A percentile compares a stretch with the other conserved stretches of the same genome.
Evolutionary conservation across 2,329 filamentous ascomycete species (phyloP).

Genomic region (Malbranchea zuffiana): DNA sequence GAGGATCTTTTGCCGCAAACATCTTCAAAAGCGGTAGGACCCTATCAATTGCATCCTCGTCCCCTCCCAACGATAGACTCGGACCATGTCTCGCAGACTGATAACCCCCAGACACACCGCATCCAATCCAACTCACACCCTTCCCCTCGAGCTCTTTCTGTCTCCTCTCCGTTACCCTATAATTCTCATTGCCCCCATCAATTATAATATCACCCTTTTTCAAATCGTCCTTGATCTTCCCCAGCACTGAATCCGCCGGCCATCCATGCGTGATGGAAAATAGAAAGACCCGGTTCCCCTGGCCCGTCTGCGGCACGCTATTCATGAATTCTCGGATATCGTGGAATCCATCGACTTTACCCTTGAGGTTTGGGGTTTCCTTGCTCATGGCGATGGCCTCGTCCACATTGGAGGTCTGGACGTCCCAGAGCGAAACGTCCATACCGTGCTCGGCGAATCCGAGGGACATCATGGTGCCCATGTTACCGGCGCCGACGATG

Average conservation of each 20-base stretch:
- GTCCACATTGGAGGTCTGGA: constrained; percentile 26
- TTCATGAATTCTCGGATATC: constrained; percentile 28
- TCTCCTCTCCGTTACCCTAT: constrained; percentile 51
- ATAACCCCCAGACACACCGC: constrained; percentile 59
- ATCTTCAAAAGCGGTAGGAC: constrained; percentile 51
- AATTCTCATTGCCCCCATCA: constrained; percentile 59
- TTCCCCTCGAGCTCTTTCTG: constrained; percentile 47
- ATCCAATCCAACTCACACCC: constrained; percentile 55
- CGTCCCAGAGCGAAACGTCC: constrained; percentile 32
- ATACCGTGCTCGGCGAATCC: constrained; percentile 31
- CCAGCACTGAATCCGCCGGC: constrained; percentile 29
- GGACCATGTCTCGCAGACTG: constrained; percentile 56
- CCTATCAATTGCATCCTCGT: constrained; percentile 45
- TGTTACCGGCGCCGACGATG: constrained; percentile 32
- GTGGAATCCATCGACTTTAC: constrained; percentile 26
- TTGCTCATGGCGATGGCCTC: constrained; percentile 20
- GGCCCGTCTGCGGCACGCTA: constrained; percentile 23
- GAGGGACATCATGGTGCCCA: constrained; percentile 36
- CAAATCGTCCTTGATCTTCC: constrained; percentile 40
- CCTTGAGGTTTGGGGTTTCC: constrained; percentile 19
- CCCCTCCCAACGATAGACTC: constrained; percentile 56
- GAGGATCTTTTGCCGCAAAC: constrained; percentile 51
- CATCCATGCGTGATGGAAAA: constrained; percentile 33
- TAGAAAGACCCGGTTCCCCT: constrained; percentile 26
- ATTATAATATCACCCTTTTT: constrained; percentile 54